Evolutionary conservation across 768 basidiomycete species (phyloP).

Genomic region (Lentinula aciculospora): DNA sequence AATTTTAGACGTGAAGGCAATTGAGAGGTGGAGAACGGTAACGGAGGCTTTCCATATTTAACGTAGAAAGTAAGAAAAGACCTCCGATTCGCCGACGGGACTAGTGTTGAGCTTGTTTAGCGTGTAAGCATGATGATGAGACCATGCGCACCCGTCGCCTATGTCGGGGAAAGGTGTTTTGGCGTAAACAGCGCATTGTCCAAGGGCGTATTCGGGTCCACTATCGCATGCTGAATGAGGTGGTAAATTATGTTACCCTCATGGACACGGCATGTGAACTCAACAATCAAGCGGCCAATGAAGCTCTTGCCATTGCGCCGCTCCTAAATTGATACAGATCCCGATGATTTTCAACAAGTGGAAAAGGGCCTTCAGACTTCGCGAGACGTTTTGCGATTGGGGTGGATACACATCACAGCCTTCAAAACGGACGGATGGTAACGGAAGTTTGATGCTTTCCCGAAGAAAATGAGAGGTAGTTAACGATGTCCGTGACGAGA

Average conservation of each 20-base stretch:
- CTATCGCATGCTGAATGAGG: neutral
- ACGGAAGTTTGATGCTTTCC: too few relatives aligned
- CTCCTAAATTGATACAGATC: neutral
- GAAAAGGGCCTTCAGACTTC: too few relatives aligned
- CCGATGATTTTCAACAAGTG: too few relatives aligned
- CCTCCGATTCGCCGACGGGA: neutral
- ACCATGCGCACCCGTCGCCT: neutral
- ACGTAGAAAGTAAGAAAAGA: too few relatives aligned
- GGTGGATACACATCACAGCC: too few relatives aligned
- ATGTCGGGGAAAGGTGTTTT: neutral
- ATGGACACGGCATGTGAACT: neutral
- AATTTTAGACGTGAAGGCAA: too few relatives aligned
- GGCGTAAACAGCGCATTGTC: constrained; percentile 1
- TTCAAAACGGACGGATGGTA: too few relatives aligned
- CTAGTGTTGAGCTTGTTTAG: neutral
- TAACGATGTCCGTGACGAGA: too few relatives aligned
- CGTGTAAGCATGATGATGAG: constrained; percentile 5
- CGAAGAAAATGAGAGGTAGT: too few relatives aligned
- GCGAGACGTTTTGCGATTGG: too few relatives aligned
- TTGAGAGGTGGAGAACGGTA: neutral
- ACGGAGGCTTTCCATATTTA: neutral
- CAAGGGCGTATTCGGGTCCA: constrained; percentile 1
- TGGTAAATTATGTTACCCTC: neutral
- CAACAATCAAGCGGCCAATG: neutral
- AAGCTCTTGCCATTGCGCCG: neutral